A percentile compares a stretch with the other conserved stretches of the same genome.
Evolutionary conservation across 345 rosid species (phyloP).

Genomic region (Abelmoschus esculentus): DNA sequence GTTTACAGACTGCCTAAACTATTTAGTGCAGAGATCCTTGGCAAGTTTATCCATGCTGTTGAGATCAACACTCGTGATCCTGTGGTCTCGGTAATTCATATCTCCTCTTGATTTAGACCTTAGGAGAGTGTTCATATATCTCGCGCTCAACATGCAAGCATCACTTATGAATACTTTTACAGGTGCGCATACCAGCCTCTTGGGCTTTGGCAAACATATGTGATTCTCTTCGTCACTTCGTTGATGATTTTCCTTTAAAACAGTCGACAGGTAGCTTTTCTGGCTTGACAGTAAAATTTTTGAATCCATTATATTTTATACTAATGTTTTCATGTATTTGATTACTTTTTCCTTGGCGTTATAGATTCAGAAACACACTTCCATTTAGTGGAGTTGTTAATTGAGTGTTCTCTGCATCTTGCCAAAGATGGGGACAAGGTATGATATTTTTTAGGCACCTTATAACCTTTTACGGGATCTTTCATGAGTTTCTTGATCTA

Average conservation of each 20-base stretch:
- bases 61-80: slow-evolving; percentile 66
- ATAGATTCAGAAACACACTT: slow-evolving; percentile 34
- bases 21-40: slow-evolving; percentile 71
- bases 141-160: slow-evolving; percentile 11
- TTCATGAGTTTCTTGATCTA: background rate
- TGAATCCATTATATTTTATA: background rate
- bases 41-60: slow-evolving; percentile 64
- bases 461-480: background rate
- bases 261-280: slow-evolving; percentile 24
- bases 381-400: slow-evolving; percentile 30
- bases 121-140: slow-evolving; percentile 9
- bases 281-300: slow-evolving; percentile 2
- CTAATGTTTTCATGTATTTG: slow-evolving; percentile 12
- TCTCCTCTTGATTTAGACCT: slow-evolving; percentile 7
- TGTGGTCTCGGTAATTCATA: slow-evolving; percentile 50
- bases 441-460: slow-evolving; percentile 12
- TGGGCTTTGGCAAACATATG: slow-evolving; percentile 97
- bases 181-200: slow-evolving; percentile 87
- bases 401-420: slow-evolving; percentile 68
- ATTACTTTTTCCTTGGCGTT: slow-evolving; percentile 7
- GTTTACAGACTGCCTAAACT: slow-evolving; percentile 30
- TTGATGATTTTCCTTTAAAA: slow-evolving; percentile 35
- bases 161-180: slow-evolving; percentile 19
- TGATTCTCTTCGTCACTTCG: slow-evolving; percentile 57
- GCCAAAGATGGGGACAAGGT: slow-evolving; percentile 94